These are phyloP conservation scores for Ogataea haglerorum DNA, from an alignment of 805 yeast genomes.

Conservation along the genomic window DNA sequence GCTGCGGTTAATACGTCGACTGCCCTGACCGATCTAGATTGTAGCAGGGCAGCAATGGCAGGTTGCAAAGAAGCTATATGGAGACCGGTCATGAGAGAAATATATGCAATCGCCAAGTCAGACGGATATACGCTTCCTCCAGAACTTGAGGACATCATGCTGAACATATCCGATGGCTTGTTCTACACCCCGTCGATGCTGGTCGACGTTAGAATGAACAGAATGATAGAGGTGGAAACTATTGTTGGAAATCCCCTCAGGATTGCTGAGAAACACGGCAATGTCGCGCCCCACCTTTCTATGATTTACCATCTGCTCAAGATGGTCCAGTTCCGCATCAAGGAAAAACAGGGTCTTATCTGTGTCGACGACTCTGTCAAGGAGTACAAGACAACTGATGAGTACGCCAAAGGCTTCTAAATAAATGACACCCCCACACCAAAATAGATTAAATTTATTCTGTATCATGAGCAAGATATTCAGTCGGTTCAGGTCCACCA, in stretches of 20 bases:
- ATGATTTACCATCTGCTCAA: slow-evolving; percentile 55
- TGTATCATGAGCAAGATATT: slow-evolving; percentile 2
- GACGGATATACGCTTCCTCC: slow-evolving; percentile 41
- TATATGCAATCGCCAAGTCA: slow-evolving; percentile 41
- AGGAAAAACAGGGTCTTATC: slow-evolving; percentile 49
- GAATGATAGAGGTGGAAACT: slow-evolving; percentile 40
- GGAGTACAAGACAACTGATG: slow-evolving; percentile 6
- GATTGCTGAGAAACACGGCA: slow-evolving; percentile 38
- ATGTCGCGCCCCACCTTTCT: slow-evolving; percentile 53
- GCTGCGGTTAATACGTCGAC: slow-evolving; percentile 42
- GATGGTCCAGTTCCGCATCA: slow-evolving; percentile 56
- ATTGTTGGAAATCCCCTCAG: slow-evolving; percentile 39
- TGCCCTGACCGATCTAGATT: slow-evolving; percentile 35
- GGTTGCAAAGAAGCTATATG: slow-evolving; percentile 25
- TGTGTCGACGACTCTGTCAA: slow-evolving; percentile 26
- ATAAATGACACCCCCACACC: neutral
- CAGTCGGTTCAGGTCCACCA: slow-evolving; percentile 5
- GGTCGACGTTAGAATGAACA: slow-evolving; percentile 37
- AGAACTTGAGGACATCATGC: slow-evolving; percentile 32
- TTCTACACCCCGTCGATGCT: slow-evolving; percentile 45
- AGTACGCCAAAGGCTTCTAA: slow-evolving; percentile 24
- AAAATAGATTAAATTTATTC: neutral
- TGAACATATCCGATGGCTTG: slow-evolving; percentile 36
- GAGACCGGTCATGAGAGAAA: slow-evolving; percentile 42
- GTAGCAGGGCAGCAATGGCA: slow-evolving; percentile 30